Evolutionary conservation across 768 basidiomycete species (phyloP).

Genomic region (Russula sp.): DNA sequence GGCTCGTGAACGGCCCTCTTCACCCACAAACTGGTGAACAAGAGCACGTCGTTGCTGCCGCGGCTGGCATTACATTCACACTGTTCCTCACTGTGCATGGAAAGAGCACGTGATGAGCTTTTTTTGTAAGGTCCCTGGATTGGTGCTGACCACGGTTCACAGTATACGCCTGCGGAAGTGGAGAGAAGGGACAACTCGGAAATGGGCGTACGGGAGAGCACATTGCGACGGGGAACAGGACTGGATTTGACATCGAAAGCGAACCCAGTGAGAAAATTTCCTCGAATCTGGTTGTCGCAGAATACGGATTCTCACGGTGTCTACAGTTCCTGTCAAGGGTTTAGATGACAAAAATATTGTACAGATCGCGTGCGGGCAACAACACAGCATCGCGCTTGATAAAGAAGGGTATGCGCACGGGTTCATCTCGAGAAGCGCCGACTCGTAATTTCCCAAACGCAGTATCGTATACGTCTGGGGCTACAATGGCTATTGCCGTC

Average conservation of each 20-base stretch:
- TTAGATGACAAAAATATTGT: conserved; percentile 75
- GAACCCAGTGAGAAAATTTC: conserved; percentile 52
- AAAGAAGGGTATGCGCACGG: conserved; percentile 55
- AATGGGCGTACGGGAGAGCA: conserved; percentile 93
- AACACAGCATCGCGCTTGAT: conserved; percentile 83
- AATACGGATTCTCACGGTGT: conserved; percentile 27
- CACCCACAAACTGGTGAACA: conserved; percentile 45
- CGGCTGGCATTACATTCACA: conserved; percentile 83
- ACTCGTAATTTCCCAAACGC: conserved; percentile 15
- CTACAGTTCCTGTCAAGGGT: conserved; percentile 66
- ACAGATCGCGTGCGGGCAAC: conserved; percentile 80
- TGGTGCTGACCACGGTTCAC: conserved; percentile 16
- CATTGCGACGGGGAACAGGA: conserved; percentile 81
- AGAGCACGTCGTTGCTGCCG: conserved; percentile 67
- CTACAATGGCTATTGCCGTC: conserved; percentile 86
- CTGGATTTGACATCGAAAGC: conserved; percentile 72
- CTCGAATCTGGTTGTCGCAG: neutral
- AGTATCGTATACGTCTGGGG: conserved; percentile 85
- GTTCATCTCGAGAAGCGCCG: conserved; percentile 3
- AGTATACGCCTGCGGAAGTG: conserved; percentile 91
- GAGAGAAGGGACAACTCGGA: conserved; percentile 89
- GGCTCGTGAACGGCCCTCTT: conserved; percentile 52
- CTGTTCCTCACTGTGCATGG: conserved; percentile 80
- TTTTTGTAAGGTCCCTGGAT: neutral
- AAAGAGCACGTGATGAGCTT: conserved; percentile 49